Evolutionary conservation across 176 grass and related monocot genomes (phyloP).

Genomic region (Zoysia pacifica): DNA sequence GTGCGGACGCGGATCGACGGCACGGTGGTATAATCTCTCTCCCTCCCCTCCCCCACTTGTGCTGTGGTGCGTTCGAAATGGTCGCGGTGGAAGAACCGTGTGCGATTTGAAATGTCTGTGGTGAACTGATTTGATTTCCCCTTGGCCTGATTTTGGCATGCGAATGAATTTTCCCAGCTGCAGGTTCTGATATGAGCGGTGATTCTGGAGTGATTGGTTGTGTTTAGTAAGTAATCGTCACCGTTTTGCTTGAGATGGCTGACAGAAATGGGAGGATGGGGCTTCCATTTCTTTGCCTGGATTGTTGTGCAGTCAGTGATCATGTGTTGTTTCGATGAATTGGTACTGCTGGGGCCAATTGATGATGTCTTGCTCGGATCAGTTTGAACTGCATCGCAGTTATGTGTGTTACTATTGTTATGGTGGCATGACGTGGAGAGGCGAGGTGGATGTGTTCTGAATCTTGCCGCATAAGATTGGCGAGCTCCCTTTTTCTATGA

Average conservation of each 20-base stretch:
- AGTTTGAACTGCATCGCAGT: background rate
- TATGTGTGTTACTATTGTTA: background rate
- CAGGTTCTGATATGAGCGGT: background rate
- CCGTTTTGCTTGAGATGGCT: background rate
- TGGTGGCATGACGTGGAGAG: background rate
- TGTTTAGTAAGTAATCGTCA: background rate
- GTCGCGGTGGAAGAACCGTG: background rate
- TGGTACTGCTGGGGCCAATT: background rate
- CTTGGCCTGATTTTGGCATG: background rate
- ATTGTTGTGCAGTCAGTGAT: background rate
- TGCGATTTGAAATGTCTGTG: conserved; percentile 11
- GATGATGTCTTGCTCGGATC: background rate
- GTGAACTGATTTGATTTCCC: conserved; percentile 27
- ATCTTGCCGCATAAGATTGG: background rate
- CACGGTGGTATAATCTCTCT: conserved; percentile 18
- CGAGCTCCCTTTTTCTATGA: background rate
- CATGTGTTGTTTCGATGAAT: background rate
- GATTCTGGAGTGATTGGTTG: background rate
- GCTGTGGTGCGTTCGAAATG: background rate
- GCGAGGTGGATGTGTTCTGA: background rate
- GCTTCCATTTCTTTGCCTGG: background rate
- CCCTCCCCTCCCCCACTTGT: background rate
- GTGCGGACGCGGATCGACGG: conserved; percentile 36
- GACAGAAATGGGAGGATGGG: background rate
- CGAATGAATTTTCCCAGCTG: background rate